A percentile compares a stretch with the other conserved stretches of the same genome.
These are phyloP conservation scores for Beta lomatogona DNA, from an alignment of 179 eudicot genomes.

Conservation along the genomic window DNA sequence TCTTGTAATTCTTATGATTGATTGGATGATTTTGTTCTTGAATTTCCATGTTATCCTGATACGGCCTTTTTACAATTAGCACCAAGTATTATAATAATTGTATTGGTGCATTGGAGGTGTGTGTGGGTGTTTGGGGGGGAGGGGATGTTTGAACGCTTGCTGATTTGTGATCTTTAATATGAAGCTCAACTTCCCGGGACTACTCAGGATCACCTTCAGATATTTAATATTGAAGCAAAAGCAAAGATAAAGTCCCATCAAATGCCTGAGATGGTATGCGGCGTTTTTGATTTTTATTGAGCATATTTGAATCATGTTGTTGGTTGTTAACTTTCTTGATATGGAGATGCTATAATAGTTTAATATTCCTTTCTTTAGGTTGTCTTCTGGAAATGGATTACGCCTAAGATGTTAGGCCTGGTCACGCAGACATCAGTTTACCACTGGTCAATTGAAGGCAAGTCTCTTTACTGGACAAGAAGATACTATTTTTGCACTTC, in stretches of 20 bases:
- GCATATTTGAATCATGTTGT: background rate
- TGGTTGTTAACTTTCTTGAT: slow-evolving; percentile 4
- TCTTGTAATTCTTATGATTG: background rate
- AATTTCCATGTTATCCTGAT: background rate
- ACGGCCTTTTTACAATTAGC: background rate
- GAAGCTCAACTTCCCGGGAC: slow-evolving; percentile 96
- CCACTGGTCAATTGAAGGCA: slow-evolving; percentile 98
- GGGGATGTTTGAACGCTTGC: background rate
- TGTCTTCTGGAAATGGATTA: slow-evolving; percentile 96
- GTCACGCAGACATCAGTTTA: slow-evolving; percentile 92
- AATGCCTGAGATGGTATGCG: slow-evolving; percentile 95
- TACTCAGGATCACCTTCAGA: slow-evolving; percentile 95
- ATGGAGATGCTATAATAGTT: background rate
- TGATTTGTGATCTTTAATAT: slow-evolving; percentile 23
- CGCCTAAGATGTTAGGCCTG: slow-evolving; percentile 83
- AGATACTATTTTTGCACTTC: background rate
- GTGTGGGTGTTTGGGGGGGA: background rate
- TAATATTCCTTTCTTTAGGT: slow-evolving; percentile 41
- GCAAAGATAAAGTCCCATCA: slow-evolving; percentile 91
- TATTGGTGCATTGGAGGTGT: background rate
- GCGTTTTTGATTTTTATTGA: background rate
- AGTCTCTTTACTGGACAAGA: background rate
- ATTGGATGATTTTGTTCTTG: background rate
- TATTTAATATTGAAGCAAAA: slow-evolving; percentile 91
- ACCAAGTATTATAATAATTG: background rate